phyloP scores from a whole-genome alignment of 2,329 filamentous ascomycete genomes.

The Passalora sequoiae region DNA sequence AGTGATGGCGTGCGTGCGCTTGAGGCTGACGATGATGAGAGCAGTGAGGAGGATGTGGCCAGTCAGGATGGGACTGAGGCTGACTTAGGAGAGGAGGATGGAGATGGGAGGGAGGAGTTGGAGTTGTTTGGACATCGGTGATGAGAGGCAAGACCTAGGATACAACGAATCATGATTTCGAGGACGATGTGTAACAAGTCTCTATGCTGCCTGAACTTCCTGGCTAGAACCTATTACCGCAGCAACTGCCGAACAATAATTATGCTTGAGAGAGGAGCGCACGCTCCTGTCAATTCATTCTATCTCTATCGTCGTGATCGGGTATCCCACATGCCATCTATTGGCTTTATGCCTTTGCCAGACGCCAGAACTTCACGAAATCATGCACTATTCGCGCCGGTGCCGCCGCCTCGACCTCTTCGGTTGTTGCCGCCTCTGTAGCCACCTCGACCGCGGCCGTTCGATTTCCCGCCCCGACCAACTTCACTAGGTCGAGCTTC shows the following conservation, averaged over 20 bases:
- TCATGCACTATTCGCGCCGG: constrained; percentile 3
- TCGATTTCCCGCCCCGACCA: background rate
- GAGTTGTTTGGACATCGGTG: constrained; percentile 27
- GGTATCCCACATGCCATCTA: no score
- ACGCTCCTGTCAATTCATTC: no score
- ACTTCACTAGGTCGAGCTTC: background rate
- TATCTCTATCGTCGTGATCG: no score
- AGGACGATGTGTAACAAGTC: no score
- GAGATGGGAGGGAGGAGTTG: constrained; percentile 25
- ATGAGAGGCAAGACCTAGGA: constrained; percentile 1
- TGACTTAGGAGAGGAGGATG: constrained; percentile 34
- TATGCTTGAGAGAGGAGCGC: no score
- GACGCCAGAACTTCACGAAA: background rate
- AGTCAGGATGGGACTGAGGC: constrained; percentile 29
- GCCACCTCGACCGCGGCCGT: constrained; percentile 8
- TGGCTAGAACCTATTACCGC: no score
- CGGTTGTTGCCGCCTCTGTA: constrained; percentile 5
- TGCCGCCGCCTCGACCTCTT: constrained; percentile 11
- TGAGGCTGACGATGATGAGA: constrained; percentile 23
- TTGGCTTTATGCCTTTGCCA: no score
- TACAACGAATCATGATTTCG: no score
- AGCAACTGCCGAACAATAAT: no score
- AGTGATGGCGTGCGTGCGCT: constrained; percentile 22
- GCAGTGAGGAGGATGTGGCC: no score
- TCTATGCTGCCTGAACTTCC: no score